phyloP scores from a whole-genome alignment of 2,329 filamentous ascomycete genomes.

The Aureobasidium namibiae region DNA sequence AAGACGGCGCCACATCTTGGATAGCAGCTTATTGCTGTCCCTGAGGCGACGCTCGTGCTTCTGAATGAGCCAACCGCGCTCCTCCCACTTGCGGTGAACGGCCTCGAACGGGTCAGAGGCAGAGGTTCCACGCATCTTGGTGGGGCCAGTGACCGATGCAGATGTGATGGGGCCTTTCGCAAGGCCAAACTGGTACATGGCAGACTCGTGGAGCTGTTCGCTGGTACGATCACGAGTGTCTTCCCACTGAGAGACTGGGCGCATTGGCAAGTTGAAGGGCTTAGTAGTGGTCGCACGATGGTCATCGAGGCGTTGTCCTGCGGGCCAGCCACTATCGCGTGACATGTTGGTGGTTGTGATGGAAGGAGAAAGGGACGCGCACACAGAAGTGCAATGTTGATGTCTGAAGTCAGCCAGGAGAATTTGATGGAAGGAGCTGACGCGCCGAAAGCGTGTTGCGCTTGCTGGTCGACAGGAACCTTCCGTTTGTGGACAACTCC shows the following conservation, averaged over 20 bases:
- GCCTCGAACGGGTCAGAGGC: background rate
- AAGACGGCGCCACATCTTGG: slow-evolving; percentile 3
- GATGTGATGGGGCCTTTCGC: background rate
- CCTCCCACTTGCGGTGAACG: background rate
- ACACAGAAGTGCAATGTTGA: background rate
- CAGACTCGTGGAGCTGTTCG: background rate
- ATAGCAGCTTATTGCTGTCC: background rate
- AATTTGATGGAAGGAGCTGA: background rate
- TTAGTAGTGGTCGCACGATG: background rate
- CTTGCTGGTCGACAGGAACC: background rate
- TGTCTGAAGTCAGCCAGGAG: background rate
- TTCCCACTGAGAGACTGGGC: background rate
- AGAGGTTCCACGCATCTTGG: background rate
- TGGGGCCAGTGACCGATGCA: background rate
- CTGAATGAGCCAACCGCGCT: background rate
- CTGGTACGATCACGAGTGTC: background rate
- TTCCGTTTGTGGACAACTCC: background rate
- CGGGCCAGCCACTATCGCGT: background rate
- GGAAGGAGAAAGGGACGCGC: background rate
- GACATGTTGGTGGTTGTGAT: background rate
- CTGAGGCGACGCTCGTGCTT: slow-evolving; percentile 5
- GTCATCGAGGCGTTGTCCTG: background rate
- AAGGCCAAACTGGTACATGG: background rate
- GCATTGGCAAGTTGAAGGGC: background rate
- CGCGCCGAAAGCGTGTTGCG: background rate